Evolutionary conservation across 331 rosid genomes (phyloP).

Genomic region (Erythrophleum ivorense): DNA sequence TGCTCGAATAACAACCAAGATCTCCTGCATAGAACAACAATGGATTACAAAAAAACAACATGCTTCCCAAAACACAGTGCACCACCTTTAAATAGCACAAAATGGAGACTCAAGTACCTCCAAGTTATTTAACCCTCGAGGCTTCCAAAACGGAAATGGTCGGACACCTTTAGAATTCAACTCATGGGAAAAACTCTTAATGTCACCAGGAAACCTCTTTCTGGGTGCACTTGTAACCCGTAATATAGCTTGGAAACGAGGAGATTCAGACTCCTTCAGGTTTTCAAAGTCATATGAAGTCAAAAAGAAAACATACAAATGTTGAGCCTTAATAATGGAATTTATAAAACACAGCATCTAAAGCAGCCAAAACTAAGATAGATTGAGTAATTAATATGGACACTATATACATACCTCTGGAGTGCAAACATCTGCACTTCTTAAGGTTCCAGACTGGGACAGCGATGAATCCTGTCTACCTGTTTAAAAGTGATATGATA

Average conservation of each 20-base stretch:
- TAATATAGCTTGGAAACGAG: conserved; percentile 98
- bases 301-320: conserved; percentile 43
- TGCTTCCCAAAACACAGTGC: conserved; percentile 21
- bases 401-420: conserved; percentile 67
- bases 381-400: neutral
- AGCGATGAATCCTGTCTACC: conserved; percentile 52
- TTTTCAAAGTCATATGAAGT: conserved; percentile 85
- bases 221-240: conserved; percentile 98
- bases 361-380: neutral
- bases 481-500: conserved; percentile 42
- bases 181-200: conserved; percentile 98
- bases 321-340: conserved; percentile 31
- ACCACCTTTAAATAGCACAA: neutral
- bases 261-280: conserved; percentile 98
- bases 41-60: conserved; percentile 44
- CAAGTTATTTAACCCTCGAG: conserved; percentile 84
- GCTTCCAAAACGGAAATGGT: conserved; percentile 95
- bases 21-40: conserved; percentile 58
- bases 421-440: conserved; percentile 79
- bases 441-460: conserved; percentile 42
- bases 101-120: conserved; percentile 64
- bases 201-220: conserved; percentile 87
- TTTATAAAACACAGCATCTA: neutral
- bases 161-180: conserved; percentile 95
- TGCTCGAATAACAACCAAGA: conserved; percentile 80